Base-by-base conservation (phyloP, 768 basidiomycete species). In the Hemileccinum rubropunctum region DNA sequence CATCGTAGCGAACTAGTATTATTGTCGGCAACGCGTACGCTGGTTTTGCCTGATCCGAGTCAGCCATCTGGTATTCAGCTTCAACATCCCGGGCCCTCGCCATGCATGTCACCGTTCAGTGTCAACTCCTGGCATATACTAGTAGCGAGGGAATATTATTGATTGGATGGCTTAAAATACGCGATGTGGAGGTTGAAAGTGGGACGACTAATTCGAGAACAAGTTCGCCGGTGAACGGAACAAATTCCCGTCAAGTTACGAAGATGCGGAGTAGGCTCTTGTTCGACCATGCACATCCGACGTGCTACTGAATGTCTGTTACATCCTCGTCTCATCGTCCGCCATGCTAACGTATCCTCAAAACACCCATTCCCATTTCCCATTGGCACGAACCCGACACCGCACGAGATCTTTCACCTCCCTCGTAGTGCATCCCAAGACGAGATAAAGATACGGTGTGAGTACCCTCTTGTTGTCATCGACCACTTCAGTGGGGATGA, bases 381-480 rank as follows among this genome's bases (percentile, higher is more conserved):
- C 0, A 59, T 55, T 5, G 66, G 79, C 49, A 52, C 74, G 0
- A 73, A 73, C 42, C 86, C 86, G 11, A 79, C 82, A 1, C 83
- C 86, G 1, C 72, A 84, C 64, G 81, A 89, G 65, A 86, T 89
- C 47, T 89, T 89, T 61, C 86, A 87, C 59, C 74, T 89, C 4
- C 69, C 78, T 3, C 59, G 56, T 1, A 69, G 72, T 18, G 83
- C 84, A 17, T 76, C 81, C 0, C 81, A 81, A 58, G 60, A 68
- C 30, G 77, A 86, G 21, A 81, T 89, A 54, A 89, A 88, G 67
- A 53, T 76, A 21, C 74, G 86, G 64, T 88, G 86, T 88, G 59
- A 61, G 83, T 42, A 37, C 17, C 32, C 42, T 20, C 42, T 30
- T 30, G 7, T 9, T 12, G 8, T 30, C 28, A 30, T 30, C 28